phyloP scores from a whole-genome alignment of 1,284 basidiomycete genomes.

The Wallemia mellicola region DNA sequence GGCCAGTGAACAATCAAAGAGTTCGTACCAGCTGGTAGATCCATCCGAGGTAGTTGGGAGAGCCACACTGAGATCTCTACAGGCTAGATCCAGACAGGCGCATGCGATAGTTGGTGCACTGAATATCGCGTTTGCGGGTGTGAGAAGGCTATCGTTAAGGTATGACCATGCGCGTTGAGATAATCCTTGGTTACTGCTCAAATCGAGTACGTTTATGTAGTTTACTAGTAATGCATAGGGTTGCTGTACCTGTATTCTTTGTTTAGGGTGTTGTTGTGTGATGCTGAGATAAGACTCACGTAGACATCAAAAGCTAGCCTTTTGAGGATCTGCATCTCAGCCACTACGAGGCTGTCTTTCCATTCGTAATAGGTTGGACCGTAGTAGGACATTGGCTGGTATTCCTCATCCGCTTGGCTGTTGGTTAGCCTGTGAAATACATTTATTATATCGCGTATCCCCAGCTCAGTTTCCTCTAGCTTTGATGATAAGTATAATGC shows the following conservation, averaged over 20 bases:
- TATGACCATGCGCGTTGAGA: constrained; percentile 59
- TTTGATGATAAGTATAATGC: constrained; percentile 83
- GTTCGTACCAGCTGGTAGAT: neutral
- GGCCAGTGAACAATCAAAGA: neutral
- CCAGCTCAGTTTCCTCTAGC: constrained; percentile 67
- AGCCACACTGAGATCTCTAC: neutral
- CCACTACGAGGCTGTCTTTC: constrained; percentile 66
- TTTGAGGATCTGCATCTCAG: constrained; percentile 94
- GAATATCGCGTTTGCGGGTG: neutral
- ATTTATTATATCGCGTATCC: constrained; percentile 81
- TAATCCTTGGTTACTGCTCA: constrained; percentile 35
- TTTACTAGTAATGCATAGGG: constrained; percentile 87
- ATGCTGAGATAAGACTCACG: constrained; percentile 7
- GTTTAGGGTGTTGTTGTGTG: neutral
- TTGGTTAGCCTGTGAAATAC: constrained; percentile 52
- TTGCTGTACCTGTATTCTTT: constrained; percentile 34
- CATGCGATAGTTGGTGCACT: neutral
- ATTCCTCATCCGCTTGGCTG: constrained; percentile 25
- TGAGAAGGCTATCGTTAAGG: constrained; percentile 38
- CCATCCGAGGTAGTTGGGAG: neutral
- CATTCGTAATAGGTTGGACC: constrained; percentile 51
- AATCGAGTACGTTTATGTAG: constrained; percentile 65
- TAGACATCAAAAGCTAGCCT: constrained; percentile 57
- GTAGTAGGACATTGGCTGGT: constrained; percentile 59
- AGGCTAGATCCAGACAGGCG: neutral